Evolutionary conservation across 2,329 filamentous ascomycete genomes (phyloP).

Genomic region (Sporothrix euskadiensis): DNA sequence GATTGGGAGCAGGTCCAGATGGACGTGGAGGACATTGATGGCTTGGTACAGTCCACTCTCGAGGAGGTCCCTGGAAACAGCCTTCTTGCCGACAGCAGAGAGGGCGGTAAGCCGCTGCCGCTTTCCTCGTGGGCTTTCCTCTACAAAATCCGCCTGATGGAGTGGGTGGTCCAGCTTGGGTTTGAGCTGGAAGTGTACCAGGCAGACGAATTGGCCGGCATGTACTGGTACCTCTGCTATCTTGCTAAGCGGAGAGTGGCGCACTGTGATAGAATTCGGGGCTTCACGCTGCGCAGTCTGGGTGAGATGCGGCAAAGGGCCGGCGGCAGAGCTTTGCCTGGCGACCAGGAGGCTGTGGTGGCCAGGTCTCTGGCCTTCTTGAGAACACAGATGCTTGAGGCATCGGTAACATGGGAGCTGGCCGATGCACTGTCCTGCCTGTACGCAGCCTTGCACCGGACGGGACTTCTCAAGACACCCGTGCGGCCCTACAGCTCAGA

Average conservation of each 20-base stretch:
- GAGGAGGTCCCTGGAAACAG: slow-evolving; percentile 55
- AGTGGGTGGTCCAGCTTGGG: slow-evolving; percentile 83
- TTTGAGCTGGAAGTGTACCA: slow-evolving; percentile 94
- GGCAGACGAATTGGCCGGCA: slow-evolving; percentile 76
- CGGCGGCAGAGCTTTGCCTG: slow-evolving; percentile 34
- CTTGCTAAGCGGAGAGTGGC: slow-evolving; percentile 66
- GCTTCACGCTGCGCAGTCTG: slow-evolving; percentile 55
- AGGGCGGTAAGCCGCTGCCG: slow-evolving; percentile 59
- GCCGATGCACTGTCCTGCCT: slow-evolving; percentile 59
- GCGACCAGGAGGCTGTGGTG: slow-evolving; percentile 47
- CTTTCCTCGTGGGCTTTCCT: slow-evolving; percentile 87
- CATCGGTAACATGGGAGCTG: slow-evolving; percentile 61
- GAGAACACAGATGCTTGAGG: slow-evolving; percentile 63
- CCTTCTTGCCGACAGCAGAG: neutral
- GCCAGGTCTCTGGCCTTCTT: slow-evolving; percentile 55
- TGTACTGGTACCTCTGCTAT: slow-evolving; percentile 89
- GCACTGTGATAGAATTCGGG: slow-evolving; percentile 72
- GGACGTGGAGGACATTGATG: slow-evolving; percentile 77
- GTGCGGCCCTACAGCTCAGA: slow-evolving; percentile 66
- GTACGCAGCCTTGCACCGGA: slow-evolving; percentile 65
- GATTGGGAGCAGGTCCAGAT: slow-evolving; percentile 64
- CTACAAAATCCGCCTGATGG: slow-evolving; percentile 86
- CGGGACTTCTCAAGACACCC: slow-evolving; percentile 54
- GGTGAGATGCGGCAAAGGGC: slow-evolving; percentile 38
- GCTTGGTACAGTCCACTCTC: slow-evolving; percentile 61